A percentile compares a stretch with the other conserved stretches of the same genome.
Evolutionary conservation across 2,329 filamentous ascomycete species (phyloP).

Genomic region (Aulographum hederae): DNA sequence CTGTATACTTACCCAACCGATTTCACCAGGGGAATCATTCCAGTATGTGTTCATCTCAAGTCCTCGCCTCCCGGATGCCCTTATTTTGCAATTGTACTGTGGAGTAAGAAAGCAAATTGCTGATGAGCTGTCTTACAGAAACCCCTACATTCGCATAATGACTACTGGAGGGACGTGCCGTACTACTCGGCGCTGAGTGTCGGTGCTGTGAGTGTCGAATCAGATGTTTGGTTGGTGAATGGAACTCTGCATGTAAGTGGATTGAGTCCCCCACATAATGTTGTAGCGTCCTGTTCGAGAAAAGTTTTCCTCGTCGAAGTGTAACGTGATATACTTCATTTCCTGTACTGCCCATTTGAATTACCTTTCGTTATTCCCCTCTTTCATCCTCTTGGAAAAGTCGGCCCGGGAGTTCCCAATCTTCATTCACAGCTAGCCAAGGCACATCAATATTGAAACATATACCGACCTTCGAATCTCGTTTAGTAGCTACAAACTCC

Average conservation of each 20-base stretch:
- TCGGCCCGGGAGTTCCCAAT: too few relatives aligned
- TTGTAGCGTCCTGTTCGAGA: not conserved
- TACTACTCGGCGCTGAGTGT: constrained; percentile 35
- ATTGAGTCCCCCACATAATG: not conserved
- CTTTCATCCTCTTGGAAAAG: too few relatives aligned
- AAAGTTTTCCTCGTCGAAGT: not conserved
- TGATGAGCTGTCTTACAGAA: constrained; percentile 27
- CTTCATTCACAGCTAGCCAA: too few relatives aligned
- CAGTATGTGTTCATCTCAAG: constrained; percentile 18
- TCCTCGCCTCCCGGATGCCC: not conserved
- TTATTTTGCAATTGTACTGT: not conserved
- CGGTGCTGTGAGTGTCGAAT: constrained; percentile 39
- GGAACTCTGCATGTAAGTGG: constrained; percentile 31
- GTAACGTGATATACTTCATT: too few relatives aligned
- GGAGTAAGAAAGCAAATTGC: not conserved
- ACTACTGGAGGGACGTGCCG: constrained; percentile 33
- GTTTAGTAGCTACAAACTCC: too few relatives aligned
- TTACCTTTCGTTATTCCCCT: too few relatives aligned
- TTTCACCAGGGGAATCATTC: constrained; percentile 39
- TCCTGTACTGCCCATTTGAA: too few relatives aligned
- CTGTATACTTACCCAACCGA: constrained; percentile 43
- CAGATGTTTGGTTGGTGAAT: constrained; percentile 42
- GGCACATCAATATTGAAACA: too few relatives aligned
- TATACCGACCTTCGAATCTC: too few relatives aligned
- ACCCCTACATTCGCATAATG: constrained; percentile 38